Percentiles rank a stretch among this genome's conserved stretches.
Evolutionary conservation across 352 stramenopile species (phyloP).

Genomic region (Ophiocytium majus): DNA sequence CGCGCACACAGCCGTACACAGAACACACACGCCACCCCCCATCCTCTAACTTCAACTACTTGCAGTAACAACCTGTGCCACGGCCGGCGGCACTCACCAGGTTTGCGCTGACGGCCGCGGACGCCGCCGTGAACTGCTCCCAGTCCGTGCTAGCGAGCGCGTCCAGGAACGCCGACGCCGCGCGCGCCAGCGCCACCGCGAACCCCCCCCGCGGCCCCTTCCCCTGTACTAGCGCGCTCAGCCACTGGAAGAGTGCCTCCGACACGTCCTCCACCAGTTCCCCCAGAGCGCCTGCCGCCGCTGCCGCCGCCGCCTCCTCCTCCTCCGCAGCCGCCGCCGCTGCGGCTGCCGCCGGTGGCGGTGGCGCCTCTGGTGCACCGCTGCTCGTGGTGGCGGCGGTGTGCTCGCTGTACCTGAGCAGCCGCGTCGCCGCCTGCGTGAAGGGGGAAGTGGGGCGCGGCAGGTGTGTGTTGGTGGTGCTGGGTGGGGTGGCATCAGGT

Average conservation of each 20-base stretch:
- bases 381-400: background rate
- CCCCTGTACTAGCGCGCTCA: background rate
- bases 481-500: too few species aligned
- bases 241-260: slow-evolving; percentile 24
- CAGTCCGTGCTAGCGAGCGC: background rate
- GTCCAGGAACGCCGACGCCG: background rate
- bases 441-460: background rate
- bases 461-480: too few species aligned
- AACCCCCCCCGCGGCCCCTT: background rate
- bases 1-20: too few species aligned
- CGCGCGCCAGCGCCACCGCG: background rate
- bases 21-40: too few species aligned
- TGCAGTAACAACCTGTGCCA: too few species aligned
- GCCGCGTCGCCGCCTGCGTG: too few species aligned
- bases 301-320: background rate
- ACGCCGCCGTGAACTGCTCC: slow-evolving; percentile 22
- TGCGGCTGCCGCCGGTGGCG: too few species aligned
- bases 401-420: too few species aligned
- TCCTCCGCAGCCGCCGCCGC: background rate
- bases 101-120: background rate
- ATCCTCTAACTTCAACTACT: too few species aligned
- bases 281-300: background rate
- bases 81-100: too few species aligned
- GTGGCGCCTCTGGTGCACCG: background rate
- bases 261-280: slow-evolving; percentile 26